These are phyloP conservation scores for Calamus simplicifolius DNA, from an alignment of 176 grass and related monocot species.

Conservation along the genomic window DNA sequence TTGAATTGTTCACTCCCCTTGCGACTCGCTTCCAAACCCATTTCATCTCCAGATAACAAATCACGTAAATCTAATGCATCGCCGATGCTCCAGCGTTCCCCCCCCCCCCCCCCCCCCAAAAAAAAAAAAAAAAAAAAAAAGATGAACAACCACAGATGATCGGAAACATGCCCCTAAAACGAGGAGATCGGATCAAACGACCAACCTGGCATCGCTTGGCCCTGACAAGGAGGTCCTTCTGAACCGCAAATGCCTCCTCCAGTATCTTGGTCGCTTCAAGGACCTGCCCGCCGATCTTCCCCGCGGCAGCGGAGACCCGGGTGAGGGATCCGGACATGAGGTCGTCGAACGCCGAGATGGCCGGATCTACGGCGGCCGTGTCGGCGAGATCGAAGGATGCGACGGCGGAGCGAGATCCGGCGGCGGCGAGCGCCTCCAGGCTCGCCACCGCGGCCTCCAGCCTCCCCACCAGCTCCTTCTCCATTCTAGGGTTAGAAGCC, in stretches of 20 bases:
- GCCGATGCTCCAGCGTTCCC: too few relatives aligned
- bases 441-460: constrained; percentile 82
- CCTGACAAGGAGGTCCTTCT: constrained; percentile 68
- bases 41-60: too few relatives aligned
- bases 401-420: too few relatives aligned
- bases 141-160: too few relatives aligned
- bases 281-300: constrained; percentile 91
- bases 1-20: too few relatives aligned
- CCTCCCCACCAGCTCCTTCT: constrained; percentile 64
- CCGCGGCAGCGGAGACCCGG: constrained; percentile 45
- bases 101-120: too few relatives aligned
- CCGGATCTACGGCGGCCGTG: constrained; percentile 41
- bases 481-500: constrained; percentile 23
- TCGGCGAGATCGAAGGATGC: not conserved
- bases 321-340: constrained; percentile 36
- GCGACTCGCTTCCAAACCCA: too few relatives aligned
- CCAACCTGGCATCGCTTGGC: constrained; percentile 72
- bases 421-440: constrained; percentile 34
- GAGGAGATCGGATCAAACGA: not conserved
- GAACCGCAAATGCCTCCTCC: constrained; percentile 63
- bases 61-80: too few relatives aligned
- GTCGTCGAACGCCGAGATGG: constrained; percentile 81
- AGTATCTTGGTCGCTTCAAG: constrained; percentile 59
- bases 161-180: too few relatives aligned
- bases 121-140: too few relatives aligned